Percentiles rank a stretch among this genome's conserved stretches.
phyloP scores from a whole-genome alignment of 73 alveolate species.

The Paramecium octaurelia region DNA sequence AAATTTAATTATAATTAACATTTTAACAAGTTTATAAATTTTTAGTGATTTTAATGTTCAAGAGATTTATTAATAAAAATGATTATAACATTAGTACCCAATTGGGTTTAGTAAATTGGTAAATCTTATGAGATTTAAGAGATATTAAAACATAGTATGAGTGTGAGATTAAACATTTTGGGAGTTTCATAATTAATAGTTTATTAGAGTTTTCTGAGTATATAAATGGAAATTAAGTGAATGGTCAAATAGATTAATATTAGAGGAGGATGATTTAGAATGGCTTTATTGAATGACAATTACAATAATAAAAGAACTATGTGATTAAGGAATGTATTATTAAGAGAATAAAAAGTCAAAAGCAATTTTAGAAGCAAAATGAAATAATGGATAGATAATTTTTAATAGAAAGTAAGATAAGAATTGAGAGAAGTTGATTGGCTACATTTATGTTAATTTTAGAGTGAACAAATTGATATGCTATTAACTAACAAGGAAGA shows the following conservation, averaged over 20 bases:
- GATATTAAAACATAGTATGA: no score
- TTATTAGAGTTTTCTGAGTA: background rate
- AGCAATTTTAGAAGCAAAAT: background rate
- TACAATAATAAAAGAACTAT: background rate
- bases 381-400: background rate
- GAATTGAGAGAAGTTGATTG: background rate
- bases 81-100: background rate
- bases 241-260: background rate
- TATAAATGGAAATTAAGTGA: background rate
- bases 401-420: background rate
- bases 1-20: background rate
- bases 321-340: background rate
- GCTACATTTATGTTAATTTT: background rate
- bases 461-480: background rate
- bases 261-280: background rate
- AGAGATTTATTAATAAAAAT: background rate
- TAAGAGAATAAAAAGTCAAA: background rate
- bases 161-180: no score
- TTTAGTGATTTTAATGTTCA: no score
- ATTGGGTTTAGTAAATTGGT: no score
- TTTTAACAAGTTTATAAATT: background rate
- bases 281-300: background rate
- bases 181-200: background rate
- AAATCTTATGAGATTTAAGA: background rate
- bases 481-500: no score